Base-by-base conservation (phyloP, 805 yeast genomes). In the Saccharomycodes ludwigii region DNA sequence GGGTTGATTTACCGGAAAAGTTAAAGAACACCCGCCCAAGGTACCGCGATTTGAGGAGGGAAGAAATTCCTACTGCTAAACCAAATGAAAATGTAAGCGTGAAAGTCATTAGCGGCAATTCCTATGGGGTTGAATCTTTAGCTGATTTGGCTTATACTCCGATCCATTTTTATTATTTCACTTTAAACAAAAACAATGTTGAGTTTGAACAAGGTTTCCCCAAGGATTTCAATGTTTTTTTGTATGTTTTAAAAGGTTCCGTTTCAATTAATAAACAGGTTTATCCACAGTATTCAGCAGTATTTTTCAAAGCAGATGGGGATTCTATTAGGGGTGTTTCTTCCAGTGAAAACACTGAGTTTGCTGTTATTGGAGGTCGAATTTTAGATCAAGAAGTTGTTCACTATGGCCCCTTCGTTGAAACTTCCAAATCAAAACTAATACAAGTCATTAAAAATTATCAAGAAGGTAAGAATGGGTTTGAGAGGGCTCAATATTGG, bases 321-420 rank as follows among this genome's bases (percentile, higher is more conserved):
- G 76, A 69, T 26, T 53, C 56, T 8, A 61, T 81, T 29, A 54
- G 48, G 22, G 86, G 84, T 26, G 66, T 61, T 15, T 67, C 71
- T 13, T 63, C 65, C 7, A 31, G 43, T 5, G 58, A 61, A 22
- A 61, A 58, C 21, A 58, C 83, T 2, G 73, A 76, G 42, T 75
- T 83, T 47, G 75, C 78, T 4, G 40, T 83, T n/a, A 61, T 83
- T 39, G 91, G 84, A 20, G 94, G 94, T 35, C 56, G 79, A 50
- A 67, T 69, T 14, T 59, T 82, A 35, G 68, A 81, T 43, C 94
- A 84, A 59, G 70, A 73, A 12, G 65, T 79, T 34, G 79, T 82
- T 20, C 95, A 85, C 50, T 77, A 84, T 50, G 95, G 95, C 12
- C 95, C 95, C 10, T 86, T 85, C 49, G 95, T 85, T 13, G 88